Conservation (phyloP, 2,329 filamentous ascomycete species). For the Xylariales sp. region DNA sequence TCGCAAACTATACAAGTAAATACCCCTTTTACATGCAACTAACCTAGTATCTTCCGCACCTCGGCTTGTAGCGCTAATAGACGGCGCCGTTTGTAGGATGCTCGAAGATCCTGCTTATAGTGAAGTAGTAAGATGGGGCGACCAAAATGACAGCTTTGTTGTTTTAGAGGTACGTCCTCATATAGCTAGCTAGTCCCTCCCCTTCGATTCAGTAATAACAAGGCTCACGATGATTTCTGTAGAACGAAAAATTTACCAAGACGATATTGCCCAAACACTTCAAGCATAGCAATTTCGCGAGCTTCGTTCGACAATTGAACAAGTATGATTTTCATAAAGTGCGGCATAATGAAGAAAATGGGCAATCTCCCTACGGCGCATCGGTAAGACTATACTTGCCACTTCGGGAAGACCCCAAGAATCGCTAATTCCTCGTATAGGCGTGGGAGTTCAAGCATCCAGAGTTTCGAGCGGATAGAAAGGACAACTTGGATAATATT, state of each 20-base stretch:
- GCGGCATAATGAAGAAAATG: slow-evolving; percentile 87
- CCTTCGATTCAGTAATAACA: slow-evolving; percentile 10
- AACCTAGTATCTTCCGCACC: slow-evolving; percentile 23
- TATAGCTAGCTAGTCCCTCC: not conserved
- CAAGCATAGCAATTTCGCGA: slow-evolving; percentile 86
- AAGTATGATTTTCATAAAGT: slow-evolving; percentile 92
- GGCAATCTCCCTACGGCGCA: slow-evolving; percentile 82
- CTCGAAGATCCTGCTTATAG: slow-evolving; percentile 94
- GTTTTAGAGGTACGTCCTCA: slow-evolving; percentile 83
- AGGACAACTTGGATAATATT: slow-evolving; percentile 96
- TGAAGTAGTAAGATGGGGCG: slow-evolving; percentile 94
- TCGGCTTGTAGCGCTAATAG: slow-evolving; percentile 46
- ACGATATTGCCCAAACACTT: slow-evolving; percentile 85
- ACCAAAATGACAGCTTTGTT: slow-evolving; percentile 94
- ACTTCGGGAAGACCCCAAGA: slow-evolving; percentile 25
- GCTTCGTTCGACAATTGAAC: slow-evolving; percentile 81
- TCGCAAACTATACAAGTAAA: slow-evolving; percentile 97
- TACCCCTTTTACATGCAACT: slow-evolving; percentile 39
- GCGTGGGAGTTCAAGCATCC: slow-evolving; percentile 98
- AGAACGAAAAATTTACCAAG: slow-evolving; percentile 95
- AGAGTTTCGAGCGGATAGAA: slow-evolving; percentile 94
- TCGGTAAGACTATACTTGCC: slow-evolving; percentile 67
- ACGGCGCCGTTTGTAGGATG: slow-evolving; percentile 73
- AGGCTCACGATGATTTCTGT: slow-evolving; percentile 42
- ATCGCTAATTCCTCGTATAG: slow-evolving; percentile 59